Evolutionary conservation across 257 asterid genomes (phyloP), one percentile per base, ranked within the genome.

Genomic region (Ilex aquifolium): DNA sequence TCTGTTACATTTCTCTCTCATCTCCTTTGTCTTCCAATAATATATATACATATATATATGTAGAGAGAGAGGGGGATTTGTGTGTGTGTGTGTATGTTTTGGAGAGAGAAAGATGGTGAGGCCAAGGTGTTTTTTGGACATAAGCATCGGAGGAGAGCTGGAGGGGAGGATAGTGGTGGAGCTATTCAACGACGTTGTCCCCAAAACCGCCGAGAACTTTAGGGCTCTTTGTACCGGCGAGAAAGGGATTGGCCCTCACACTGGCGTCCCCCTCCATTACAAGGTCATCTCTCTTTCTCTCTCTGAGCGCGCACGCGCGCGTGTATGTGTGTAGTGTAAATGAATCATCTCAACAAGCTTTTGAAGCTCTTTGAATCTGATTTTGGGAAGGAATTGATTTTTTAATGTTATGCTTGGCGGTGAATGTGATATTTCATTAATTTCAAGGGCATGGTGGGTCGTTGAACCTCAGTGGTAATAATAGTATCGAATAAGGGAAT

Each of bases 191-290:
- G 99, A 92, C 53, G 72, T 87, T 17, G 99, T 92, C 31, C 99
- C 99, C 58, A 85, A 72, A 74, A 92, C 99, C 55, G 91, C 97
- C 0, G 98, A 92, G 77, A 92, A 92, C 77, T 92, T 92, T 81
- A 78, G 98, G 76, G 97, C 98, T 52, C 93, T 92, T 39, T 89
- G 98, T 61, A 92, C 96, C 31, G 98, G 98, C 57, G 98, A 92
- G 86, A 92, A 89, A 65, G 98, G 98, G 77, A 75, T 79, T 78
- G 98, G 91, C 0, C 91, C 93, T 2, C 74, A 74, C 68, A 82
- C 95, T 58, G 93, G 84, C 3, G 95, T 82, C 29, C 95, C 95
- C 73, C 91, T 92, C 64, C 98, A 92, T 82, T 89, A 44, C 82
- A 92, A 92, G 98, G 98, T 86, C 39, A 36, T 29, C 27, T 10